Percentiles rank a stretch among this genome's conserved stretches.
Conservation (phyloP, 768 basidiomycete genomes). For the Mycena pura region DNA sequence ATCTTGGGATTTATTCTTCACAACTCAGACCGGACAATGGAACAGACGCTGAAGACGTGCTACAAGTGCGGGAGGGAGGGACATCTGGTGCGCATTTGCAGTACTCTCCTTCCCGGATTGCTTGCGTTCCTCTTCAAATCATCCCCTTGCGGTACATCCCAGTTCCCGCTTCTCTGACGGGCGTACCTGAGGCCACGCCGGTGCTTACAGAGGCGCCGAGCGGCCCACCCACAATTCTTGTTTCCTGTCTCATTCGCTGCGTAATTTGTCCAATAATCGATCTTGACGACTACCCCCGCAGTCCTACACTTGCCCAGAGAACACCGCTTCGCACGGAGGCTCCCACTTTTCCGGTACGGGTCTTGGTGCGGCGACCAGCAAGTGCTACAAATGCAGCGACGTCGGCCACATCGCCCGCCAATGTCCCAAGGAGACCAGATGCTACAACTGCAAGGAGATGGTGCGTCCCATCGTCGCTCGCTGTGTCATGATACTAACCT, state of each 20-base stretch:
- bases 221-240: conserved; percentile 3
- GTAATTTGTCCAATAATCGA: not conserved
- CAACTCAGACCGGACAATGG: conserved; percentile 7
- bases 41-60: conserved; percentile 3
- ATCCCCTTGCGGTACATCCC: not conserved
- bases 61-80: conserved; percentile 3
- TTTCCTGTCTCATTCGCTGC: not conserved
- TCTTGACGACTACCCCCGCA: conserved; percentile 4
- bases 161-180: not conserved
- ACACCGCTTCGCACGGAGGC: not conserved
- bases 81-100: conserved; percentile 5
- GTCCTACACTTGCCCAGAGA: conserved; percentile 2
- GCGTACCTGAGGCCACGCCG: not conserved
- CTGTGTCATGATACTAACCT: conserved; percentile 5
- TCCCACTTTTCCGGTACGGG: not conserved
- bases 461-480: conserved; percentile 3
- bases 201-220: not conserved
- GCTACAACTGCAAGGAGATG: conserved; percentile 12
- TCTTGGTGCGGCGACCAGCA: not conserved
- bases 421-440: conserved; percentile 5
- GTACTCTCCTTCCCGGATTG: not conserved
- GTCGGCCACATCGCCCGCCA: conserved; percentile 1
- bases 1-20: not conserved
- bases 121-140: not conserved
- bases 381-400: conserved; percentile 7